Percentiles rank a stretch among this genome's conserved stretches.
Conservation (phyloP, 148 eudicot species). For the Limonium bicolor region DNA sequence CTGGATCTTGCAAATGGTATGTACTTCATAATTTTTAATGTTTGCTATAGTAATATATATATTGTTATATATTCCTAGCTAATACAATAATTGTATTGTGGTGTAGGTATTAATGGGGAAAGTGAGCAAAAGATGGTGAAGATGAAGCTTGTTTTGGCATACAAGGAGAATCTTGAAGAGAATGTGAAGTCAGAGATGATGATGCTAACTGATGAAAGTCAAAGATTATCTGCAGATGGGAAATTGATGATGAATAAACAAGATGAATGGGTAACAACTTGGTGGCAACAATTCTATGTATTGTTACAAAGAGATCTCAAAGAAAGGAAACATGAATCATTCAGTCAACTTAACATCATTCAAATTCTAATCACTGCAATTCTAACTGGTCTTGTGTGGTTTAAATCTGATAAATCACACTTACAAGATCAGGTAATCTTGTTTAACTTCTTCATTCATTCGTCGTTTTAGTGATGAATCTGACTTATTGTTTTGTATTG, state of each 20-base stretch:
- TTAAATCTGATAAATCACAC: slow-evolving; percentile 31
- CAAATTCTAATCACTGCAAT: slow-evolving; percentile 35
- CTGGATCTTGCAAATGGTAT: slow-evolving; percentile 72
- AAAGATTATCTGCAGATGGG: slow-evolving; percentile 4
- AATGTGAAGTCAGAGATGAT: slow-evolving; percentile 34
- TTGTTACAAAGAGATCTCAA: slow-evolving; percentile 49
- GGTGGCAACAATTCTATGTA: slow-evolving; percentile 59
- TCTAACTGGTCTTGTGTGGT: slow-evolving; percentile 56
- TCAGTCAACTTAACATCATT: slow-evolving; percentile 25
- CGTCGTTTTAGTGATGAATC: too few species aligned
- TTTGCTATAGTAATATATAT: background rate
- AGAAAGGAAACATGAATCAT: slow-evolving; percentile 50
- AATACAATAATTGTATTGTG: background rate
- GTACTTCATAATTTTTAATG: background rate
- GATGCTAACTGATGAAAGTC: too few species aligned
- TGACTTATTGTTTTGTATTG: background rate
- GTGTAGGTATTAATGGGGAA: slow-evolving; percentile 15
- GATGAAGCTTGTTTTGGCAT: slow-evolving; percentile 28
- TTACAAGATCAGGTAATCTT: slow-evolving; percentile 33
- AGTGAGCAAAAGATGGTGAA: slow-evolving; percentile 28
- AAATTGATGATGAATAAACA: background rate
- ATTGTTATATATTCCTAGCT: background rate
- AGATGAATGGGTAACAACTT: slow-evolving; percentile 38
- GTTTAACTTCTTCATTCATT: too few species aligned
- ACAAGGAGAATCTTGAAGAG: slow-evolving; percentile 21